Conservation (phyloP, 1,284 basidiomycete genomes). For the Athelia sp. region DNA sequence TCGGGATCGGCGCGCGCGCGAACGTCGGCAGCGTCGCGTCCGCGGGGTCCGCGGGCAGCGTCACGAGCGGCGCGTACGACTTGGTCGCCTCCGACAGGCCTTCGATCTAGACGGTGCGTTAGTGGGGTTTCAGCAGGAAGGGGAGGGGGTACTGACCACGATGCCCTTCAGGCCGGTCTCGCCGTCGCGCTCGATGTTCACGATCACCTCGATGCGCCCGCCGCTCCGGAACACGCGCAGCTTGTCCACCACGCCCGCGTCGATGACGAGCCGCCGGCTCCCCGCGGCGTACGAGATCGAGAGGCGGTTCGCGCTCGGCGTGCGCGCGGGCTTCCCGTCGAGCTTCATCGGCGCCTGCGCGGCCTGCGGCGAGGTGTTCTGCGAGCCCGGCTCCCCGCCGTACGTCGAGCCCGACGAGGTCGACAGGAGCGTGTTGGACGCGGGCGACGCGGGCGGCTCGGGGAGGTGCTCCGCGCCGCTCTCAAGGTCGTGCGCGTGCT, state of each 20-base stretch:
- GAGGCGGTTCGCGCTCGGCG: conserved; percentile 76
- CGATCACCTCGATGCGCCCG: conserved; percentile 79
- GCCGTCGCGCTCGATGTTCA: conserved; percentile 54
- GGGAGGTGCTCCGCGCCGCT: conserved; percentile 43
- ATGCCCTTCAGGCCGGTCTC: conserved; percentile 67
- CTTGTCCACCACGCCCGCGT: conserved; percentile 81
- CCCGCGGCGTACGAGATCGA: conserved; percentile 92
- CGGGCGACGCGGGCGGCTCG: conserved; percentile 50
- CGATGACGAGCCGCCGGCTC: conserved; percentile 80
- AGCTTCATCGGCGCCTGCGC: conserved; percentile 1
- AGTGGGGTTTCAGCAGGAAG: too few species aligned
- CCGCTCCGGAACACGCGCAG: conserved; percentile 80
- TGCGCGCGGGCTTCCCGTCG: conserved; percentile 16
- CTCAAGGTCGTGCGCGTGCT: conserved; percentile 10
- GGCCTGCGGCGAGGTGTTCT: neutral
- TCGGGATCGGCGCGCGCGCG: conserved; percentile 44
- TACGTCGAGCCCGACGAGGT: conserved; percentile 44
- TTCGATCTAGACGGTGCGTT: conserved; percentile 69
- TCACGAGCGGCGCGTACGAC: conserved; percentile 59
- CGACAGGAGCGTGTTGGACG: conserved; percentile 47
- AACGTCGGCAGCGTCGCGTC: conserved; percentile 70
- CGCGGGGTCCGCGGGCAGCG: conserved; percentile 30
- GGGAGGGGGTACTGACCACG: conserved; percentile 48
- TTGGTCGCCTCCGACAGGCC: conserved; percentile 67
- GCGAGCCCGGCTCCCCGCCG: conserved; percentile 14